phyloP scores from a whole-genome alignment of 164 flowering plant species.

The Dillenia suffruticosa region DNA sequence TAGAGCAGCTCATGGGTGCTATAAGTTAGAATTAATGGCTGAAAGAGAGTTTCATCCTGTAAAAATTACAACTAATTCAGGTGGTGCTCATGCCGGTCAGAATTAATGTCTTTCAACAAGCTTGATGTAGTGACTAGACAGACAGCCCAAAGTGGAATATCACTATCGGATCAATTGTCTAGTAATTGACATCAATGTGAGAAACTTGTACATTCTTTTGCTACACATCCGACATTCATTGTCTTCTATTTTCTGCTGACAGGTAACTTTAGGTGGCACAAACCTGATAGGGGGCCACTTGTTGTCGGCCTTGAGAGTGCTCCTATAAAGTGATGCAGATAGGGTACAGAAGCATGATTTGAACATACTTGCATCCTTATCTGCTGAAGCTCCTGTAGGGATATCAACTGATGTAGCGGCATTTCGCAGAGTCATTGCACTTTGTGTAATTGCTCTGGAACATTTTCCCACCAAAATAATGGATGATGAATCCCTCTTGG shows the following conservation, averaged over 20 bases:
- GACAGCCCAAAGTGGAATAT: too few species aligned
- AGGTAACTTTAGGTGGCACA: constrained; percentile 83
- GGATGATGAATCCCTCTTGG: constrained; percentile 68
- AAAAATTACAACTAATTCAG: too few species aligned
- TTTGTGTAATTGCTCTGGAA: constrained; percentile 67
- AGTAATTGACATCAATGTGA: too few species aligned
- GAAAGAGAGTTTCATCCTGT: too few species aligned
- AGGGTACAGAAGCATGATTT: constrained; percentile 49
- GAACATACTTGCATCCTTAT: constrained; percentile 51
- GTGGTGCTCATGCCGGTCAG: too few species aligned
- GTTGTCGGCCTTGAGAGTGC: constrained; percentile 80
- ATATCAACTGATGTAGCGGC: constrained; percentile 53
- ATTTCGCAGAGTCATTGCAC: constrained; percentile 65
- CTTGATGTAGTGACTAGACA: too few species aligned
- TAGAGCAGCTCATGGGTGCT: too few species aligned
- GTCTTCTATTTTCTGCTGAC: constrained; percentile 8
- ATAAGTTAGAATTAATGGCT: too few species aligned
- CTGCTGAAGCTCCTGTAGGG: constrained; percentile 80
- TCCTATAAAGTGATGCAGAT: constrained; percentile 50
- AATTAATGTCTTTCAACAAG: too few species aligned
- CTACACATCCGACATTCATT: not conserved
- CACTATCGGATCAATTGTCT: too few species aligned
- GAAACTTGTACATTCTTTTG: too few species aligned
- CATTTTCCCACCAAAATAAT: constrained; percentile 83
- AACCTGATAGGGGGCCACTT: constrained; percentile 77